These are phyloP conservation scores for Penicillium italicum DNA, from an alignment of 2,329 filamentous ascomycete species.

Conservation along the genomic window DNA sequence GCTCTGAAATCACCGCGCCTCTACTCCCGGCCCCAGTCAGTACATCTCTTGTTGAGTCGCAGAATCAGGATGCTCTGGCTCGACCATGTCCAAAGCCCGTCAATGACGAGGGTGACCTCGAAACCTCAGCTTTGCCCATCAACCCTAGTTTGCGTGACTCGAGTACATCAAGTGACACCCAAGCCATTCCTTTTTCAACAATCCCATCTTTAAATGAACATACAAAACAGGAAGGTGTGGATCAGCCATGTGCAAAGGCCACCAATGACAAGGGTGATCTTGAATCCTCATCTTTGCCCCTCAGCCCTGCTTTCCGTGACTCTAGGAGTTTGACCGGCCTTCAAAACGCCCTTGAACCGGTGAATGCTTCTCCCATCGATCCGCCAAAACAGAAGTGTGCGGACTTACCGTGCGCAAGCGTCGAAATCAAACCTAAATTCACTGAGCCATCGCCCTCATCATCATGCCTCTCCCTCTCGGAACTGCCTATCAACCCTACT, in stretches of 20 bases:
- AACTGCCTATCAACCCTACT: conserved; percentile 1
- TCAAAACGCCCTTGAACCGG: background rate
- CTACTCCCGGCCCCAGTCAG: background rate
- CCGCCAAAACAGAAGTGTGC: background rate
- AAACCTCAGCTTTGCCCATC: conserved; percentile 1
- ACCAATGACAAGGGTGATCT: background rate
- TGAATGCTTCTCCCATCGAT: background rate
- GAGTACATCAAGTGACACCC: background rate
- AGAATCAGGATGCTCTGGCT: background rate
- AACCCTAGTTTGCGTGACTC: background rate
- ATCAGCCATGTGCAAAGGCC: background rate
- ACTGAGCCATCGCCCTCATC: background rate
- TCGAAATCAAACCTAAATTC: background rate
- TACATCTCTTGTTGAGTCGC: background rate
- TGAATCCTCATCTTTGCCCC: background rate
- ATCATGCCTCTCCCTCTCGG: background rate
- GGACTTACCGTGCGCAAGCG: background rate
- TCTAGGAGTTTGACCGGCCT: background rate
- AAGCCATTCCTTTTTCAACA: background rate
- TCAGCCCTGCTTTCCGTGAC: background rate
- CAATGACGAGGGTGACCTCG: background rate
- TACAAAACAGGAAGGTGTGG: background rate
- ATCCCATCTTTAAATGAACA: background rate
- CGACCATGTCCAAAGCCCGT: background rate
- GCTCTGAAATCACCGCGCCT: background rate